Conservation (phyloP, 1,284 basidiomycete genomes). For the Naganishia sp. region DNA sequence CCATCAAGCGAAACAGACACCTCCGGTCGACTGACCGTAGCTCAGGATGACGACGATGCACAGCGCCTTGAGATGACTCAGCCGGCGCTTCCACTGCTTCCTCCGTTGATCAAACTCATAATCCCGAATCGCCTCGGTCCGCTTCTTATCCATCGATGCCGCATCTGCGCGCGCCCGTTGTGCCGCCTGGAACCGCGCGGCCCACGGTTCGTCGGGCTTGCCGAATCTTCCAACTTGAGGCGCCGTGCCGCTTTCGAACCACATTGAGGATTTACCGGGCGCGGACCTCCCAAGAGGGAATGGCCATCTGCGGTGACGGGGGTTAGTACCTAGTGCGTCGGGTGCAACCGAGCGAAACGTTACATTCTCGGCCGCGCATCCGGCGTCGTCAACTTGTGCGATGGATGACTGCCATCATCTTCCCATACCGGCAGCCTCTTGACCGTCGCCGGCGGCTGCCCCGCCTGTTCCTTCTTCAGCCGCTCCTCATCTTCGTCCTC, state of each 20-base stretch:
- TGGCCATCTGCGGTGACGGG: constrained; percentile 25
- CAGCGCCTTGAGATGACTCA: constrained; percentile 32
- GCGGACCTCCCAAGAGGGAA: constrained; percentile 33
- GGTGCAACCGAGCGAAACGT: constrained; percentile 2
- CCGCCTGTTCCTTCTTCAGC: constrained; percentile 14
- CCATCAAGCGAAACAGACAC: no score
- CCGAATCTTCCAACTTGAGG: constrained; percentile 29
- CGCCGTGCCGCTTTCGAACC: constrained; percentile 32
- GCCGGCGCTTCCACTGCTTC: constrained; percentile 34
- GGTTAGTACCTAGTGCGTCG: neutral
- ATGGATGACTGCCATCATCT: constrained; percentile 32
- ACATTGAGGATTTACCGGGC: constrained; percentile 22
- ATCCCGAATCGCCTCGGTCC: constrained; percentile 29
- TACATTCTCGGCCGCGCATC: constrained; percentile 29
- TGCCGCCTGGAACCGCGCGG: constrained; percentile 16
- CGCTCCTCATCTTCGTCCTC: constrained; percentile 4
- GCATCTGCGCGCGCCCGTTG: constrained; percentile 14
- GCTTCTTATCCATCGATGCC: constrained; percentile 16
- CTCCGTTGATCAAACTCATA: constrained; percentile 32
- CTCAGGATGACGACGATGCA: constrained; percentile 34
- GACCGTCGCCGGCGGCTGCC: constrained; percentile 6
- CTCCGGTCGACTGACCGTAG: constrained; percentile 19
- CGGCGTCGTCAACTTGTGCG: constrained; percentile 27
- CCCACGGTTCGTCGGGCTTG: constrained; percentile 28
- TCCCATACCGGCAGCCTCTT: constrained; percentile 32